A percentile compares a stretch with the other conserved stretches of the same genome.
These are phyloP conservation scores for Corylus avellana DNA, from an alignment of 306 rosid species.

Conservation along the genomic window DNA sequence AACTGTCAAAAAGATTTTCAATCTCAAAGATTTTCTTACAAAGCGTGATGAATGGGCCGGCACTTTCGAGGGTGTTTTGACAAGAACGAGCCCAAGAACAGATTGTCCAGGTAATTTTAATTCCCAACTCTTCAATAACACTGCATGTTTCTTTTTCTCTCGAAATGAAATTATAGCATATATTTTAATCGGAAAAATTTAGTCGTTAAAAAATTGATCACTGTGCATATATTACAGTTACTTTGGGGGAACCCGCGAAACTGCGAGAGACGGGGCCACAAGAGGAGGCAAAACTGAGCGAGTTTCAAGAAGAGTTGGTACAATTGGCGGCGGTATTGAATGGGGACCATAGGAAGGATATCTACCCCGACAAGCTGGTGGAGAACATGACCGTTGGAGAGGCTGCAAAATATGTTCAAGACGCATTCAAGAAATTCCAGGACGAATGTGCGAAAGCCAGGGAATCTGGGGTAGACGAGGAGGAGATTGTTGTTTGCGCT, in stretches of 20 bases:
- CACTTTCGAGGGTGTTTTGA: conserved; percentile 46
- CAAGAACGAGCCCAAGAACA: conserved; percentile 39
- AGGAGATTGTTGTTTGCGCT: conserved; percentile 44
- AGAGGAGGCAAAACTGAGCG: conserved; percentile 42
- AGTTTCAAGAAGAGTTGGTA: conserved; percentile 66
- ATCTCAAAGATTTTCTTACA: conserved; percentile 52
- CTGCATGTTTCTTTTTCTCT: background rate
- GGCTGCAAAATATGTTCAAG: conserved; percentile 48
- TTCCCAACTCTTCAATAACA: background rate
- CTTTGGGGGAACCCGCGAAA: conserved; percentile 44
- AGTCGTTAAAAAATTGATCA: background rate
- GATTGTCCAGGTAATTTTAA: conserved; percentile 46
- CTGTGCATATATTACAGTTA: conserved; percentile 35
- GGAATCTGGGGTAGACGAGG: conserved; percentile 51
- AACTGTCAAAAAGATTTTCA: conserved; percentile 69
- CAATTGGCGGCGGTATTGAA: conserved; percentile 64
- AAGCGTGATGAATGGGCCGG: conserved; percentile 61
- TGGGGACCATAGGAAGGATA: conserved; percentile 52
- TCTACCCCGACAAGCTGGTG: conserved; percentile 48
- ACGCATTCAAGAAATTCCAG: conserved; percentile 46
- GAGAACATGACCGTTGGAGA: conserved; percentile 52
- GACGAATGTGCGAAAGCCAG: conserved; percentile 59
- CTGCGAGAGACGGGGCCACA: conserved; percentile 44
- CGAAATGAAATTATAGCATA: too few species aligned
- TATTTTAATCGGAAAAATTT: too few species aligned